Evolutionary conservation across 2,329 filamentous ascomycete genomes (phyloP).

Genomic region (Cordyceps pruinosa): DNA sequence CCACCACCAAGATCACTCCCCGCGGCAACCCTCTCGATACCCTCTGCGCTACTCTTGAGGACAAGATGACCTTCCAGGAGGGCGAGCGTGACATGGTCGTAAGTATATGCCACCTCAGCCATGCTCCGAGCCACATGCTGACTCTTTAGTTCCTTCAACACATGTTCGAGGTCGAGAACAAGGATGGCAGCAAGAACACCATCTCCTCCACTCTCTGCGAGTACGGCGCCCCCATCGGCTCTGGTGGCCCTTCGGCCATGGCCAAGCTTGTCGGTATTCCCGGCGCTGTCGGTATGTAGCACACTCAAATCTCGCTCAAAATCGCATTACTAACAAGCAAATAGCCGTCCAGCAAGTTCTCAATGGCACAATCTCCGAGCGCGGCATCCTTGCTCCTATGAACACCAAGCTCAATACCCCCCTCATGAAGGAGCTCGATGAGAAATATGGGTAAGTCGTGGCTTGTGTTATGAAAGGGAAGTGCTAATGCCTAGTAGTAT

Average conservation of each 20-base stretch:
- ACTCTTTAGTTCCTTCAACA: slow-evolving; percentile 50
- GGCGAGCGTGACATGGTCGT: slow-evolving; percentile 80
- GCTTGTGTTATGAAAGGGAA: fast-evolving
- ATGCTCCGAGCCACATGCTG: slow-evolving; percentile 29
- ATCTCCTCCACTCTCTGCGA: slow-evolving; percentile 75
- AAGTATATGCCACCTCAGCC: slow-evolving; percentile 17
- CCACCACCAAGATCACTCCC: slow-evolving; percentile 60
- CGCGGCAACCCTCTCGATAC: slow-evolving; percentile 79
- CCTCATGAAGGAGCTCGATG: slow-evolving; percentile 70
- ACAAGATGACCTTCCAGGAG: slow-evolving; percentile 83
- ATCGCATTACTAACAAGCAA: slow-evolving; percentile 25
- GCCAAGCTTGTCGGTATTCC: slow-evolving; percentile 74
- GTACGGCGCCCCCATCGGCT: slow-evolving; percentile 72
- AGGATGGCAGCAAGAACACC: slow-evolving; percentile 70
- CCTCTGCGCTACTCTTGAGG: slow-evolving; percentile 80
- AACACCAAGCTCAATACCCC: slow-evolving; percentile 62
- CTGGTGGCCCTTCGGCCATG: slow-evolving; percentile 76
- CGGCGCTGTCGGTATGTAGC: slow-evolving; percentile 28
- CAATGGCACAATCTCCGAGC: slow-evolving; percentile 64
- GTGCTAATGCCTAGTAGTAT: slow-evolving; percentile 2
- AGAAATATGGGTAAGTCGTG: slow-evolving; percentile 52
- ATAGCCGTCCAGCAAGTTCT: slow-evolving; percentile 74
- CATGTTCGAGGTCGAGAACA: slow-evolving; percentile 77
- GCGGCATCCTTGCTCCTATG: slow-evolving; percentile 73
- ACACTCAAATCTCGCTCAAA: neutral